Conservation (phyloP, 345 rosid species). For the Clarkia xantiana region DNA sequence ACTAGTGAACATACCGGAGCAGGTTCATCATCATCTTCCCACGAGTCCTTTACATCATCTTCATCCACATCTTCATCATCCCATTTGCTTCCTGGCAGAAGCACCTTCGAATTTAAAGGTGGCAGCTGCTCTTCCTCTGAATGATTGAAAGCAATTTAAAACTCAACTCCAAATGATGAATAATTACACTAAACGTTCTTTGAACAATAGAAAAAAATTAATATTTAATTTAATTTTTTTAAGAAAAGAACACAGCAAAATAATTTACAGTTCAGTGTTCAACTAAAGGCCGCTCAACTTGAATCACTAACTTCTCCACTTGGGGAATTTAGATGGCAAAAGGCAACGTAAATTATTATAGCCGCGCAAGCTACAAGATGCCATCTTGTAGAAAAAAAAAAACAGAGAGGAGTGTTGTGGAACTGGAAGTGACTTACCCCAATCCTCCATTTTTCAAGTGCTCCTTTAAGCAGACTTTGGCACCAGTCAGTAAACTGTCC, state of each 20-base stretch:
- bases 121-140: slow-evolving; percentile 60
- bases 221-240: no score
- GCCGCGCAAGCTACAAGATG: neutral
- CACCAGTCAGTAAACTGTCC: no score
- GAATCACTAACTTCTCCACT: no score
- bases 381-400: neutral
- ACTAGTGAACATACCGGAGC: slow-evolving; percentile 35
- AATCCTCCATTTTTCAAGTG: slow-evolving; percentile 19
- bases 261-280: no score
- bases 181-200: neutral
- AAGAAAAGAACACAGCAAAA: no score
- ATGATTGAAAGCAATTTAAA: neutral
- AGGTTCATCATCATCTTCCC: slow-evolving; percentile 96
- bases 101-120: slow-evolving; percentile 37
- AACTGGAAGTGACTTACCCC: slow-evolving; percentile 20
- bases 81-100: slow-evolving; percentile 47
- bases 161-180: neutral
- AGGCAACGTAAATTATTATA: neutral
- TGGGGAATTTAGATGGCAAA: no score
- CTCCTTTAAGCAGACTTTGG: no score
- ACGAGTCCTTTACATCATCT: slow-evolving; percentile 77
- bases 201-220: neutral
- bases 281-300: no score
- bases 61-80: slow-evolving; percentile 94
- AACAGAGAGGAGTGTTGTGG: neutral